Percentiles rank a stretch among this genome's conserved stretches.
Evolutionary conservation across 257 asterid genomes (phyloP).

Genomic region (Ajuga chamaepitys): DNA sequence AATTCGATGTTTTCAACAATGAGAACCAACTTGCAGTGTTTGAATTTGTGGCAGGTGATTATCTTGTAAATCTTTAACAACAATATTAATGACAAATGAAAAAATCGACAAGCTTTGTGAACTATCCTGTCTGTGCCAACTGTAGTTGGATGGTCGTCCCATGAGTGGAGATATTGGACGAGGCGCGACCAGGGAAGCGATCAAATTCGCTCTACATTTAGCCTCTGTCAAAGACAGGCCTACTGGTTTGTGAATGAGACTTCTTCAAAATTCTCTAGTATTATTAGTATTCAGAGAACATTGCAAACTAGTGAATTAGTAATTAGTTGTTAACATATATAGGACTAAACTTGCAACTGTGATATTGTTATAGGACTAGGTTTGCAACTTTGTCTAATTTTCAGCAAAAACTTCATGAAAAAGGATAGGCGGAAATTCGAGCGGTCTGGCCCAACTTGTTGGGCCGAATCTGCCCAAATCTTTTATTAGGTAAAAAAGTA

Average conservation of each 20-base stretch:
- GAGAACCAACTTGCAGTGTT: constrained; percentile 46
- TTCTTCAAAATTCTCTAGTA: neutral
- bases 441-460: too few relatives aligned
- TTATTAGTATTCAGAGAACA: too few relatives aligned
- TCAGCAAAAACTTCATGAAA: too few relatives aligned
- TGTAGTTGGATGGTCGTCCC: constrained; percentile 92
- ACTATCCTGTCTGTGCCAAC: neutral
- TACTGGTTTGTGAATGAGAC: constrained; percentile 32
- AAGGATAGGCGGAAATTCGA: too few relatives aligned
- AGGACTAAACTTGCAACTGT: too few relatives aligned
- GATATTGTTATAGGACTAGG: too few relatives aligned
- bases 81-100: neutral
- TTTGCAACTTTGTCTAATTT: too few relatives aligned
- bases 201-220: constrained; percentile 60
- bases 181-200: constrained; percentile 78
- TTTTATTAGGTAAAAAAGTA: too few relatives aligned
- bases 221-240: constrained; percentile 52
- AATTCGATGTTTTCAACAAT: constrained; percentile 53
- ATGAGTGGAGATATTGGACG: constrained; percentile 97
- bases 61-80: neutral
- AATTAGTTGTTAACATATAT: too few relatives aligned
- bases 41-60: constrained; percentile 83
- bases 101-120: neutral
- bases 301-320: too few relatives aligned
- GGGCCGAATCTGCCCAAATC: too few relatives aligned